Evolutionary conservation across 129 eudicot genomes (phyloP).

Genomic region (Artemisia annua): DNA sequence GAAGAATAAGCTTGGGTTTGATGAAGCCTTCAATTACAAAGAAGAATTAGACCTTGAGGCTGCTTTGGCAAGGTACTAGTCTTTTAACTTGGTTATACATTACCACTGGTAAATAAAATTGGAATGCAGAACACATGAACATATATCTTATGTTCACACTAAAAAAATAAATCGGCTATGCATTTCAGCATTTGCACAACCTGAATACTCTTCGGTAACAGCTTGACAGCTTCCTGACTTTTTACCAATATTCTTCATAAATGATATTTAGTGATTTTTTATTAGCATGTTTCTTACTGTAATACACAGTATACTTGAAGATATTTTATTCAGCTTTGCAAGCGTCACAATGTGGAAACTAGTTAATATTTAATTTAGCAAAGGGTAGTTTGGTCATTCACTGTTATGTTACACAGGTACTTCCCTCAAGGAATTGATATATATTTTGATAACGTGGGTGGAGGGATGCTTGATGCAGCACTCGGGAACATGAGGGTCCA

Average conservation of each 20-base stretch:
- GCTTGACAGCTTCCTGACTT: background rate
- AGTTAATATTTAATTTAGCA: background rate
- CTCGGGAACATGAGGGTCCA: conserved; percentile 74
- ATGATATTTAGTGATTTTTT: no score
- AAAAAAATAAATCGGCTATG: no score
- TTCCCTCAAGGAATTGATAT: conserved; percentile 83
- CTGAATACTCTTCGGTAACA: no score
- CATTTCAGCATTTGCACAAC: no score
- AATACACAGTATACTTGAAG: no score
- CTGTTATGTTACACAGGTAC: conserved; percentile 42
- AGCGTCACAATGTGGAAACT: background rate
- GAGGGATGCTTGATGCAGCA: conserved; percentile 86
- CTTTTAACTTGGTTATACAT: background rate
- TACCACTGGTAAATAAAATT: background rate
- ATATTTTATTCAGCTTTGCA: background rate
- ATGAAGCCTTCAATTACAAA: conserved; percentile 87
- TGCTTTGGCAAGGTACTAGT: conserved; percentile 62
- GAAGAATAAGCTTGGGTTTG: conserved; percentile 72
- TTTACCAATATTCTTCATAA: no score
- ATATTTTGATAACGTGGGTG: conserved; percentile 93
- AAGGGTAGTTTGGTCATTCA: conserved; percentile 27
- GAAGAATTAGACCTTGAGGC: conserved; percentile 75
- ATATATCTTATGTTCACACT: no score
- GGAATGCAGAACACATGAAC: no score
- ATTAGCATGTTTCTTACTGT: no score